Evolutionary conservation across 495 filamentous ascomycete species (phyloP).

Genomic region (Neurospora sp.): DNA sequence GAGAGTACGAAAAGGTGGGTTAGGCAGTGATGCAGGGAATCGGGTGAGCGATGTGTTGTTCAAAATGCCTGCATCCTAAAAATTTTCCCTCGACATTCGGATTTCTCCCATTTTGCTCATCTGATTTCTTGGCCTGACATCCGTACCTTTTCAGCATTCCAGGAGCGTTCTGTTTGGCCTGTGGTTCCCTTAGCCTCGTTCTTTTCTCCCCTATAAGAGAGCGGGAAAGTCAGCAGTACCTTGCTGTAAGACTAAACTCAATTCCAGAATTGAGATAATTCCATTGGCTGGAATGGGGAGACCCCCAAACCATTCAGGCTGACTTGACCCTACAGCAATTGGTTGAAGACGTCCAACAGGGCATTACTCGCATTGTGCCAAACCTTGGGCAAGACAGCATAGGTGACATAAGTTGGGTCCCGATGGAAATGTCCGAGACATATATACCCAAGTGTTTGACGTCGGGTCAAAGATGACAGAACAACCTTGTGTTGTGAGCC

Average conservation of each 20-base stretch:
- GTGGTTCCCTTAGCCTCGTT: neutral
- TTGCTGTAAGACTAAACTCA: neutral
- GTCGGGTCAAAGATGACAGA: neutral
- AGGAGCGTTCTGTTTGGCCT: neutral
- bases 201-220: neutral
- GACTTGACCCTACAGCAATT: neutral
- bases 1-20: slow-evolving; percentile 31
- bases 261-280: neutral
- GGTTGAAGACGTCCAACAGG: neutral
- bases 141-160: neutral
- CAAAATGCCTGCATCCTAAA: slow-evolving; percentile 20
- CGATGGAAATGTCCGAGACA: neutral
- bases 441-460: neutral
- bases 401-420: neutral
- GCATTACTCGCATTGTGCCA: neutral
- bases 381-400: neutral
- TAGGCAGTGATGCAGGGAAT: slow-evolving; percentile 43
- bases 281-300: neutral
- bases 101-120: neutral
- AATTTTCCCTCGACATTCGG: slow-evolving; percentile 1
- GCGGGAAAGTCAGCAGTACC: neutral
- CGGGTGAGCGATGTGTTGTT: slow-evolving; percentile 35
- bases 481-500: neutral
- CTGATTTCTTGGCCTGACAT: neutral
- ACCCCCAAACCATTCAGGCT: neutral